These are phyloP conservation scores for Brassica incana DNA, from an alignment of 345 rosid species.

Conservation along the genomic window DNA sequence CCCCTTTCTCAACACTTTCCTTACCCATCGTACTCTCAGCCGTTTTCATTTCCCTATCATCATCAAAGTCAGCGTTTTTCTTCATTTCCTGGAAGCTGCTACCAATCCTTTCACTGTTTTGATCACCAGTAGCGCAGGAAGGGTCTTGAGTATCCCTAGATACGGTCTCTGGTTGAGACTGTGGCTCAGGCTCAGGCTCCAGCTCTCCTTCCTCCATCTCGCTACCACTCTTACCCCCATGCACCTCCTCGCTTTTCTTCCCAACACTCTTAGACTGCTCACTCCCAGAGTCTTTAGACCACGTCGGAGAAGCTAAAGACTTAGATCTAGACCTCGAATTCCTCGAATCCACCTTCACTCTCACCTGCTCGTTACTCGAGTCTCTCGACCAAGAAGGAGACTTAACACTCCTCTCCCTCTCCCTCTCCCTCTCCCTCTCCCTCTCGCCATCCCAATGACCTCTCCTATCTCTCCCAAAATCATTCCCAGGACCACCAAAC, in stretches of 20 bases:
- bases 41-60: slow-evolving; percentile 29
- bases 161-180: slow-evolving; percentile 33
- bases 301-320: slow-evolving; percentile 59
- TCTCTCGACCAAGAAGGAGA: slow-evolving; percentile 63
- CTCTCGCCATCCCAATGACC: slow-evolving; percentile 31
- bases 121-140: slow-evolving; percentile 20
- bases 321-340: slow-evolving; percentile 53
- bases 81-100: slow-evolving; percentile 6
- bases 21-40: slow-evolving; percentile 33
- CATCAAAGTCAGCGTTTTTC: slow-evolving; percentile 14
- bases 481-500: slow-evolving; percentile 52
- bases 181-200: slow-evolving; percentile 79
- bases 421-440: slow-evolving; percentile 43
- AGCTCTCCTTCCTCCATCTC: slow-evolving; percentile 99
- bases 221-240: slow-evolving; percentile 52
- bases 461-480: slow-evolving; percentile 40
- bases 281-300: slow-evolving; percentile 91
- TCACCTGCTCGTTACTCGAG: slow-evolving; percentile 47
- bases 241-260: slow-evolving; percentile 45
- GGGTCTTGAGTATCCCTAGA: neutral
- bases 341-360: slow-evolving; percentile 42
- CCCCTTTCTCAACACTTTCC: slow-evolving; percentile 35
- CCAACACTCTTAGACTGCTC: slow-evolving; percentile 61
- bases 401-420: slow-evolving; percentile 48
- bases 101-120: slow-evolving; percentile 11